Percentiles rank a stretch among this genome's conserved stretches.
phyloP scores from a whole-genome alignment of 148 eudicot genomes.

The Rhododendron griersonianum region DNA sequence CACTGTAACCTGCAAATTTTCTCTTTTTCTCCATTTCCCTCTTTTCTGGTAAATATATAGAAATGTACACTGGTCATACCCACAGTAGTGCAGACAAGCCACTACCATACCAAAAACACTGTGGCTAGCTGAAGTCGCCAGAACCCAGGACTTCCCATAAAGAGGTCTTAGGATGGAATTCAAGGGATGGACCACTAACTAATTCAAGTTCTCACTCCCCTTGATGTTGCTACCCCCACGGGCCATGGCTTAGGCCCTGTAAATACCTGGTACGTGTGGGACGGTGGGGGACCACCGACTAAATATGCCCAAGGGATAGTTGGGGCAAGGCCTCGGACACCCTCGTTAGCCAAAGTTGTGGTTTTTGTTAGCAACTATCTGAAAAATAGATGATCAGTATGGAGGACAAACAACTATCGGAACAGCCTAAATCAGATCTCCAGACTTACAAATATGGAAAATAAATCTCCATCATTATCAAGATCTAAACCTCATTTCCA shows the following conservation, averaged over 20 bases:
- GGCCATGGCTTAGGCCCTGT: background rate
- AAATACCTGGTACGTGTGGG: background rate
- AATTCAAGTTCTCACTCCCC: background rate
- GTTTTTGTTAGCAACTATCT: background rate
- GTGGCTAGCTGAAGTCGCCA: background rate
- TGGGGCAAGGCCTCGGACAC: background rate
- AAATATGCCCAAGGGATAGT: background rate
- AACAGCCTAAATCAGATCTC: background rate
- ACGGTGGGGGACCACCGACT: background rate
- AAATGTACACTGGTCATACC: background rate
- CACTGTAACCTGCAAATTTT: background rate
- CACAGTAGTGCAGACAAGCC: background rate
- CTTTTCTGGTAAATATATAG: background rate
- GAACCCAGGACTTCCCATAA: background rate
- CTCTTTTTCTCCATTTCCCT: background rate
- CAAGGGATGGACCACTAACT: background rate
- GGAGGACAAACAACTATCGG: background rate
- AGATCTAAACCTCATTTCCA: background rate
- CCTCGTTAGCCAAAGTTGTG: background rate
- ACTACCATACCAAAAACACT: background rate
- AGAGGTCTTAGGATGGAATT: background rate
- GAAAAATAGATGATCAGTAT: background rate
- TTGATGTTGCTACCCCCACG: background rate
- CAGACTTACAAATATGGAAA: background rate
- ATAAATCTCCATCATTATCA: background rate